A percentile compares a stretch with the other conserved stretches of the same genome.
phyloP scores from a whole-genome alignment of 1,284 basidiomycete species.

The Tilletia indica region DNA sequence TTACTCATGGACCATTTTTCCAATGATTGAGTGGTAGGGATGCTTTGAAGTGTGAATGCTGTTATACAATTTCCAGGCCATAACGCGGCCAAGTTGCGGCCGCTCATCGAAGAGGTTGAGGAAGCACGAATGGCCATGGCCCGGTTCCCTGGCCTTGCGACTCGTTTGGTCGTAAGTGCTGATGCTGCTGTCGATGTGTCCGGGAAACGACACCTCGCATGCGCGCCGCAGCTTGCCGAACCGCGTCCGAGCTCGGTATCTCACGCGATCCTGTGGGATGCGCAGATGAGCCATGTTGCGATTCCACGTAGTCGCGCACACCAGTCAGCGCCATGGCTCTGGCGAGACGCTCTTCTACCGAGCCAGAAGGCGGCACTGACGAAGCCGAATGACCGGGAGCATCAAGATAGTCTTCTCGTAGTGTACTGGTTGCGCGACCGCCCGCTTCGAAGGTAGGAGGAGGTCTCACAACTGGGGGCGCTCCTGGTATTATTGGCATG shows the following conservation, averaged over 20 bases:
- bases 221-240: not conserved
- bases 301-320: slow-evolving; percentile 3
- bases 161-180: not conserved
- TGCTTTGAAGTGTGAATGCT: no score
- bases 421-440: not conserved
- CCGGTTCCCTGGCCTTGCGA: slow-evolving; percentile 8
- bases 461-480: not conserved
- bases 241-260: not conserved
- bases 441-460: not conserved
- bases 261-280: not conserved
- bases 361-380: not conserved
- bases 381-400: not conserved
- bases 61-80: not conserved
- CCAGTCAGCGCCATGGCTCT: slow-evolving; percentile 9
- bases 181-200: not conserved
- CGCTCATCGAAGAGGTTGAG: slow-evolving; percentile 9
- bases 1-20: no score
- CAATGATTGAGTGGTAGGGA: no score
- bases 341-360: slow-evolving; percentile 7
- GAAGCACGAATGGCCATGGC: slow-evolving; percentile 7
- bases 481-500: not conserved
- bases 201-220: not conserved
- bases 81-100: not conserved
- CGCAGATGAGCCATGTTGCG: not conserved
- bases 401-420: slow-evolving; percentile 8